Evolutionary conservation across 371 early-diverging fungal genomes (phyloP), one percentile per base, ranked within the genome.

Genomic region (Choanephora cucurbitarum): DNA sequence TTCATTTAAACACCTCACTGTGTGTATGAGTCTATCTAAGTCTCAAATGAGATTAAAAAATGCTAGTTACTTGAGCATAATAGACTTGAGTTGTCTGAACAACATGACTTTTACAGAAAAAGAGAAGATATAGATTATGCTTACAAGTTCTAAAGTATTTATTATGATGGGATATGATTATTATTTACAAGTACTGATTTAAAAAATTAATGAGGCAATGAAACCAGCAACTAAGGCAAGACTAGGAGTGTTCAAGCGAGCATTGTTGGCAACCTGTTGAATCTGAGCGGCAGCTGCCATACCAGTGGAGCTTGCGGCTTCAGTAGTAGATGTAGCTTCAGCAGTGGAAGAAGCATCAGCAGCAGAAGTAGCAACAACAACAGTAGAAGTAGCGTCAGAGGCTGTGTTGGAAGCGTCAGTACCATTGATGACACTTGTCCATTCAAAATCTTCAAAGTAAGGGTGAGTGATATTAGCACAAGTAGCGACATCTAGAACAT

Each of bases 381-480:
- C 9, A 31, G 39, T 19, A 37, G 5, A 5, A 22, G 17, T 21
- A 34, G 21, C 4, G 18, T 4, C 9, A 34, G 11, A 8, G 21
- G n/a, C 19, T 18, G 34, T 37, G 49, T 8, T 37, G 11, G 15
- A 7, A 18, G 2, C 6, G 2, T 13, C 19, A 5, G 34, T 22
- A 21, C 23, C 34, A 19, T 44, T 39, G 47, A 56, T 23, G n/a
- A 42, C 53, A 18, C 58, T 19, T 5, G 56, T 47, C 49, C 48
- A 56, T 42, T 47, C 11, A 21, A 21, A 40, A 32, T 66, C 49
- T 50, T 77, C 74, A 49, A 61, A 59, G 50, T 77, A 77, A 21
- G 77, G 73, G 39, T 73, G 43, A 23, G 72, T 50, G 48, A 77
- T 71, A 53, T 73, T 72, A 52, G 60, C 61, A 51, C 77, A 77